These are phyloP conservation scores for Gossypium schwendimanii DNA, from an alignment of 441 rosid genomes.

Conservation along the genomic window DNA sequence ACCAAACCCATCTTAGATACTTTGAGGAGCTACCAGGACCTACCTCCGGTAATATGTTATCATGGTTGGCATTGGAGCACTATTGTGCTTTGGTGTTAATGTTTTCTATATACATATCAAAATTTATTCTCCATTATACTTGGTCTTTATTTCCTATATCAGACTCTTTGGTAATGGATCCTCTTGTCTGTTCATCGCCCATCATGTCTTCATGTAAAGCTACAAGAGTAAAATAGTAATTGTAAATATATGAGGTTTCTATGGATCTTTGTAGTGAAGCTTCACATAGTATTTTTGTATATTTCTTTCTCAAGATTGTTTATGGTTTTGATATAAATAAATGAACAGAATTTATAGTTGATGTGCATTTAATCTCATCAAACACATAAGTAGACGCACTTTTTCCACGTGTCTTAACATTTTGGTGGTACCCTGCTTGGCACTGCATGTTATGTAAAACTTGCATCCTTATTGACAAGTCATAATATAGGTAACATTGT, in stretches of 20 bases:
- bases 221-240: neutral
- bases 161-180: neutral
- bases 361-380: neutral
- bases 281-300: neutral
- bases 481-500: neutral
- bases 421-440: neutral
- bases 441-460: neutral
- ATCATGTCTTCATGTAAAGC: neutral
- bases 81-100: neutral
- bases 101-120: neutral
- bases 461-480: neutral
- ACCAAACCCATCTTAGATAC: constrained; percentile 87
- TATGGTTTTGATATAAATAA: neutral
- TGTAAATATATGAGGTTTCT: neutral
- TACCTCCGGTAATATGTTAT: constrained; percentile 63
- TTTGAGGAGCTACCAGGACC: constrained; percentile 88
- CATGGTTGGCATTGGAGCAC: neutral
- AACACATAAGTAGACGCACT: neutral
- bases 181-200: neutral
- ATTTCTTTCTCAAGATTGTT: neutral
- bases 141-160: neutral
- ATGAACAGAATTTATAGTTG: neutral
- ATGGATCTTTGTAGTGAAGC: neutral
- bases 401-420: neutral
- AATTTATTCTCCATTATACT: neutral